A percentile compares a stretch with the other conserved stretches of the same genome.
Conservation (phyloP, 192 early-diverging fungal genomes). For the Borealophlyctis nickersoniae region DNA sequence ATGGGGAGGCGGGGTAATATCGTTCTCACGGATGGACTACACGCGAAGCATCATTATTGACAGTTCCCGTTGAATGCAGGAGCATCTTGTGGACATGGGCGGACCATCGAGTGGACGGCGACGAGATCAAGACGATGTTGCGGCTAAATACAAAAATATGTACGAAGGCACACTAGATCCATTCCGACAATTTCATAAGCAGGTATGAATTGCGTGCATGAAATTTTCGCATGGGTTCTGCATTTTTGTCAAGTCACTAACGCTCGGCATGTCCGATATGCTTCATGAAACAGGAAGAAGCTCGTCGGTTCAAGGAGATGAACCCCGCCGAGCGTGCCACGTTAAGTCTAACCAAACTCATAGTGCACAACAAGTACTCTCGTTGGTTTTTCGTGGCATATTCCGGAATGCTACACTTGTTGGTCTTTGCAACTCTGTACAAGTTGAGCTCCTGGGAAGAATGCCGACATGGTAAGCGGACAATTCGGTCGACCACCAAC, state of each 20-base stretch:
- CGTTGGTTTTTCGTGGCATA: slow-evolving; percentile 68
- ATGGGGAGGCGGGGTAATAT: too few species aligned
- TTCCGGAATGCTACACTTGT: slow-evolving; percentile 67
- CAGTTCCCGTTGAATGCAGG: not conserved
- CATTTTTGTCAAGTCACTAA: too few species aligned
- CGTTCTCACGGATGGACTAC: too few species aligned
- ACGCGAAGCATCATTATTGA: too few species aligned
- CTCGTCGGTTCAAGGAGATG: slow-evolving; percentile 65
- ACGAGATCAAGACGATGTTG: slow-evolving; percentile 33
- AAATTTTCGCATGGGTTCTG: not conserved
- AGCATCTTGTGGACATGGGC: not conserved
- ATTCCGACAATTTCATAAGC: slow-evolving; percentile 77
- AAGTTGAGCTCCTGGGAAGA: not conserved
- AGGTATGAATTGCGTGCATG: slow-evolving; percentile 6
- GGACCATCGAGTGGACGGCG: too few species aligned
- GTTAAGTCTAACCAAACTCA: slow-evolving; percentile 57
- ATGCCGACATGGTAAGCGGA: slow-evolving; percentile 2
- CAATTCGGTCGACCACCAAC: too few species aligned
- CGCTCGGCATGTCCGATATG: not conserved
- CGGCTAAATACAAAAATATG: slow-evolving; percentile 67
- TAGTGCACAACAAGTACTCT: slow-evolving; percentile 67
- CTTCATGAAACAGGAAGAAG: slow-evolving; percentile 73
- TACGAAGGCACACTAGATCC: slow-evolving; percentile 91
- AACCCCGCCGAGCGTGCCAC: slow-evolving; percentile 73
- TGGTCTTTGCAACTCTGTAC: slow-evolving; percentile 49